Evolutionary conservation across 495 filamentous ascomycete species (phyloP), one percentile per base, ranked within the genome.

Genomic region (Aspergillus sclerotiicarbonarius): DNA sequence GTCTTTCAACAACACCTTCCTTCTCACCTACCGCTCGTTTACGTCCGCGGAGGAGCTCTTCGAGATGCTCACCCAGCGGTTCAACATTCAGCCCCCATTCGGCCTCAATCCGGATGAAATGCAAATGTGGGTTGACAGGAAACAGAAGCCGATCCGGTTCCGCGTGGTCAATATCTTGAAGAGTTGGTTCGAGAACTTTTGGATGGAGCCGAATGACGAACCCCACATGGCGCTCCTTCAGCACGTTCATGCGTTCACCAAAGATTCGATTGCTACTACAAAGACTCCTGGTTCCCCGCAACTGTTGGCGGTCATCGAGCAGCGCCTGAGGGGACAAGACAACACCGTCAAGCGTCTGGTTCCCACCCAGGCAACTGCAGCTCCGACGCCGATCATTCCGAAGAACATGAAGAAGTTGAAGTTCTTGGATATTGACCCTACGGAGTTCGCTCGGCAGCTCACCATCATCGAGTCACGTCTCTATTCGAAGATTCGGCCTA

Each of bases 341-440:
- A 87, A 84, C 6, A 87, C 88, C n/a, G 85, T 85, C 13, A 96
- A 94, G 65, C 84, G 89, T 49, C 80, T 98, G 60, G 87, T 98
- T 39, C 87, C 89, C 33, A 97, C 92, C 7, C 81, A 93, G 62
- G 90, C 82, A 67, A 84, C 82, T 54, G 84, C 90, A 30, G 84
- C 88, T 1, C 94, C 94, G 8, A 76, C 88, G 46, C 91, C 94
- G 10, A 97, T 98, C 63, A 84, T 97, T 67, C 94, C 94, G 0
- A 97, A 96, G 83, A 96, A 96, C 71, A 96, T 98, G 91, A 97
- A 94, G 85, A 98, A 96, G 70, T 84, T 98, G 60, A 98, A 97
- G 73, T 98, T 98, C 75, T 80, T 98, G 51, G 95, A 98, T 68
- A 97, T 98, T 56, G 94, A 98, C 67, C 86, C 90, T 12, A 89